Evolutionary conservation across 176 grass and related monocot genomes (phyloP).

Genomic region (Eragrostis nindensis): DNA sequence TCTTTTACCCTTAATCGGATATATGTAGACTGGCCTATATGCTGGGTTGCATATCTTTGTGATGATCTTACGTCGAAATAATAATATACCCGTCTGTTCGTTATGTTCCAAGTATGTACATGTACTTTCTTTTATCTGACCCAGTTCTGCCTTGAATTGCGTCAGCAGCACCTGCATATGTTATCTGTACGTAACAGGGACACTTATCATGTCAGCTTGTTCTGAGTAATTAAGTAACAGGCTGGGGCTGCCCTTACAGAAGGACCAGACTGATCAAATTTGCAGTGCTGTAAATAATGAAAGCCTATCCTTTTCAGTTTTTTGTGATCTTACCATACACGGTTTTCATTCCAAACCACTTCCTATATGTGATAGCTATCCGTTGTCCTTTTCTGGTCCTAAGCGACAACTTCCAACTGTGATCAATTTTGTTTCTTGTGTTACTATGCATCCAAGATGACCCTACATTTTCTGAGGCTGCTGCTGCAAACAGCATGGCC

Average conservation of each 20-base stretch:
- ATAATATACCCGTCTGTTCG: not conserved
- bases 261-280: not conserved
- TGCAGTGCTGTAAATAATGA: not conserved
- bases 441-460: slow-evolving; percentile 41
- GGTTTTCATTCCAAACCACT: not conserved
- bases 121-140: too few relatives aligned
- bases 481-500: slow-evolving; percentile 28
- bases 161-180: not conserved
- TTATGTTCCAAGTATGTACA: not conserved
- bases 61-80: slow-evolving; percentile 2
- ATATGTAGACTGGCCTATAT: slow-evolving; percentile 8
- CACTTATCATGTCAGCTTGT: not conserved
- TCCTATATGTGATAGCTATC: slow-evolving; percentile 12
- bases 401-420: slow-evolving; percentile 30
- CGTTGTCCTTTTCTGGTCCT: slow-evolving; percentile 29
- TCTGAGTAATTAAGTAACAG: not conserved
- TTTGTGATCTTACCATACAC: not conserved
- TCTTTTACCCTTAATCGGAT: not conserved
- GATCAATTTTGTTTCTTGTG: slow-evolving; percentile 43
- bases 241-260: slow-evolving; percentile 6
- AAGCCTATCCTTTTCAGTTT: not conserved
- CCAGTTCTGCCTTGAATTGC: not conserved
- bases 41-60: not conserved
- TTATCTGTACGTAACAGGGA: not conserved
- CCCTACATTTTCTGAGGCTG: slow-evolving; percentile 20